Conservation (phyloP, 192 early-diverging fungal genomes). For the Umbelopsis sp. region DNA sequence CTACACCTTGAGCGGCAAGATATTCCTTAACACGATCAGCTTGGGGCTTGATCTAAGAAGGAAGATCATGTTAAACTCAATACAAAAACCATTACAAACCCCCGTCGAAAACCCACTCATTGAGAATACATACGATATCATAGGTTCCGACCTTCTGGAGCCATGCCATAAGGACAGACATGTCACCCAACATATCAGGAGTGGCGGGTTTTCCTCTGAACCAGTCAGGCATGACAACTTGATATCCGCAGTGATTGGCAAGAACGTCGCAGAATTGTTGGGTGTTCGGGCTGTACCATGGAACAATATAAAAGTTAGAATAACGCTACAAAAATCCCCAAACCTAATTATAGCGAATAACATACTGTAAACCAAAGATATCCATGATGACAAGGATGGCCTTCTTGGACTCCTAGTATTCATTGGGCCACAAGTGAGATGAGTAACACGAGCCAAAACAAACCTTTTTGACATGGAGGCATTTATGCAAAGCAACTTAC, state of each 20-base stretch:
- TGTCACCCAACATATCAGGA: conserved; percentile 41
- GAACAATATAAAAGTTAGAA: neutral
- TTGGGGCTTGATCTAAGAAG: conserved; percentile 9
- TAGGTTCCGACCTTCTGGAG: neutral
- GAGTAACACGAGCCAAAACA: neutral
- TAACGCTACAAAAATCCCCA: neutral
- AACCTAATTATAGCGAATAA: neutral
- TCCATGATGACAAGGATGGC: conserved; percentile 71
- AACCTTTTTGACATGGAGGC: neutral
- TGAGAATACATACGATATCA: conserved; percentile 14
- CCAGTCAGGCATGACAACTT: conserved; percentile 68
- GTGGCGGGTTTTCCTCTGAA: conserved; percentile 52
- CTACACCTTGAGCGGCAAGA: conserved; percentile 45
- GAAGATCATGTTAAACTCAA: neutral
- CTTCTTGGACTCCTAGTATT: conserved; percentile 49
- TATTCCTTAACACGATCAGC: conserved; percentile 24
- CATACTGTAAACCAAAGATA: conserved; percentile 61
- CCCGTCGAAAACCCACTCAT: neutral
- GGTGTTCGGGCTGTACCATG: conserved; percentile 48
- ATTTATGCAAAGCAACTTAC: neutral
- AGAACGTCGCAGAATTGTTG: conserved; percentile 65
- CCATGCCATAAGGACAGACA: conserved; percentile 43
- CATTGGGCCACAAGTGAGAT: neutral
- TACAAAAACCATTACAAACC: no score
- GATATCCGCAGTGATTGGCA: conserved; percentile 51